These are phyloP conservation scores for Stephanodiscus triporus DNA, from an alignment of 108 stramenopile genomes.

Conservation along the genomic window DNA sequence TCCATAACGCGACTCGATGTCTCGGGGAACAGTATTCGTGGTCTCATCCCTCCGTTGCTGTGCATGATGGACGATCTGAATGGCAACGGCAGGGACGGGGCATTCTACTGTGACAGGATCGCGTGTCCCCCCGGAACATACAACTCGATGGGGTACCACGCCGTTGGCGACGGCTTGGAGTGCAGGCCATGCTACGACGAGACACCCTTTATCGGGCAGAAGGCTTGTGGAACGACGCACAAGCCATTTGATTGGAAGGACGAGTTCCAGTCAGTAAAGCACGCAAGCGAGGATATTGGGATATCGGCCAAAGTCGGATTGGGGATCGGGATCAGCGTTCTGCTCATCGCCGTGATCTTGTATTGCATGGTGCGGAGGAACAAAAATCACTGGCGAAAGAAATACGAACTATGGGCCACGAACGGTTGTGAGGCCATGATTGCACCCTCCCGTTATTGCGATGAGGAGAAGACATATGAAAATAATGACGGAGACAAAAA, in stretches of 20 bases:
- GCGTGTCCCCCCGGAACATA: conserved; percentile 57
- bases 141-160: conserved; percentile 31
- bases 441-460: neutral
- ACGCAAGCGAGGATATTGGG: conserved; percentile 3
- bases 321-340: conserved; percentile 2
- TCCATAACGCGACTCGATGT: conserved; percentile 51
- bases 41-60: conserved; percentile 58
- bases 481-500: neutral
- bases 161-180: conserved; percentile 18
- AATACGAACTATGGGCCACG: neutral
- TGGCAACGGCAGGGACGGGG: conserved; percentile 45
- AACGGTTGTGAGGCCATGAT: neutral
- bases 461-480: conserved; percentile 1
- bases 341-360: neutral
- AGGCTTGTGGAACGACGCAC: conserved; percentile 1
- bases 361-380: neutral
- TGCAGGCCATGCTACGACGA: conserved; percentile 40
- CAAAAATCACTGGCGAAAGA: neutral
- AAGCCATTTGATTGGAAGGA: conserved; percentile 20
- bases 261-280: conserved; percentile 10
- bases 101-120: conserved; percentile 55
- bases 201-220: conserved; percentile 26
- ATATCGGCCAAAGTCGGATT: conserved; percentile 5
- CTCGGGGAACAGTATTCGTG: conserved; percentile 56
- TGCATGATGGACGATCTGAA: conserved; percentile 61